A percentile compares a stretch with the other conserved stretches of the same genome.
Conservation (phyloP, 331 rosid genomes). For the Acacia pycnantha region DNA sequence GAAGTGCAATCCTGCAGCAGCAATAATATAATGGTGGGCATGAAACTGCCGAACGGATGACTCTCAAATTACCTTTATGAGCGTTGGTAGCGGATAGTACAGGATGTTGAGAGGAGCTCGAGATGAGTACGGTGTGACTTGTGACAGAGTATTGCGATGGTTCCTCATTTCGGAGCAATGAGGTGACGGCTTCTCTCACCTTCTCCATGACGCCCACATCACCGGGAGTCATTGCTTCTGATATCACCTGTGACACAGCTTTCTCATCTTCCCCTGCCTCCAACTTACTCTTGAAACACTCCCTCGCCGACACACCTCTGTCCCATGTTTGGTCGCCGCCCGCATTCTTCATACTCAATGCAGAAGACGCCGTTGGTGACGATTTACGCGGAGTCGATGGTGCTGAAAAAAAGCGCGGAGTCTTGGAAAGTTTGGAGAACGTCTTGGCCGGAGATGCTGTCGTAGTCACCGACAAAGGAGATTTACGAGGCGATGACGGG, state of each 20-base stretch:
- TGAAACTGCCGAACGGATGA: background rate
- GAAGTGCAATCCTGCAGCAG: too few relatives aligned
- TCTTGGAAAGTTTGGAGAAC: constrained; percentile 1
- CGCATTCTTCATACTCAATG: constrained; percentile 18
- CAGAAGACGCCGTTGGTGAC: background rate
- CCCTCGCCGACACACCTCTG: constrained; percentile 53
- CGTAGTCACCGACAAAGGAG: constrained; percentile 14
- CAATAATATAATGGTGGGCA: background rate
- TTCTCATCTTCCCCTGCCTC: constrained; percentile 65
- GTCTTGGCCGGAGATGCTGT: background rate
- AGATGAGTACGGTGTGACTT: constrained; percentile 29
- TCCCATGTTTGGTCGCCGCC: constrained; percentile 38
- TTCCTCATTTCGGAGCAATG: constrained; percentile 58
- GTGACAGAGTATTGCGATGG: constrained; percentile 28
- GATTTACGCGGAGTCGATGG: constrained; percentile 11
- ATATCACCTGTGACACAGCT: constrained; percentile 53
- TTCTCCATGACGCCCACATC: constrained; percentile 60
- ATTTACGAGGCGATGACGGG: background rate
- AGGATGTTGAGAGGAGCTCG: constrained; percentile 23
- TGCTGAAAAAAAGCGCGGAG: constrained; percentile 12
- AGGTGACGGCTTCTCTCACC: constrained; percentile 71
- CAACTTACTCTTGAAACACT: constrained; percentile 53
- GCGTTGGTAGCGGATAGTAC: constrained; percentile 7
- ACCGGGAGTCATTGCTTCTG: constrained; percentile 38
- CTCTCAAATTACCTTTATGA: background rate